A percentile compares a stretch with the other conserved stretches of the same genome.
Evolutionary conservation across 2,329 filamentous ascomycete genomes (phyloP).

Genomic region (Elsinoe australis): DNA sequence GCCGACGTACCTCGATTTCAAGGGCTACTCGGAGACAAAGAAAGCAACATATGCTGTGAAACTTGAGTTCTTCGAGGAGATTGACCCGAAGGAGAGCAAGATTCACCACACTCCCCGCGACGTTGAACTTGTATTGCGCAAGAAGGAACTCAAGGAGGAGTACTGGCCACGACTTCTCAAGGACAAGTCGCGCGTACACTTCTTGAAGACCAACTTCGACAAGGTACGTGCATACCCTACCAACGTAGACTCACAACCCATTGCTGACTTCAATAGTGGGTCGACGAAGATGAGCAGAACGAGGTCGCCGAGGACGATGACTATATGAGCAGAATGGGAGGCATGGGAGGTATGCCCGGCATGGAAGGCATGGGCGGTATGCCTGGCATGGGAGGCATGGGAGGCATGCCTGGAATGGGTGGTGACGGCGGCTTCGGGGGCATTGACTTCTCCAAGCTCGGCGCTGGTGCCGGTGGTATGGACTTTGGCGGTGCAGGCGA

Average conservation of each 20-base stretch:
- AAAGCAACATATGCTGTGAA: slow-evolving; percentile 82
- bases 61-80: slow-evolving; percentile 82
- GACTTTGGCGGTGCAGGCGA: slow-evolving; percentile 19
- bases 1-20: slow-evolving; percentile 69
- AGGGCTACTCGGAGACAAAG: slow-evolving; percentile 71
- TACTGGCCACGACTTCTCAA: slow-evolving; percentile 96
- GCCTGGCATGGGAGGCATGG: slow-evolving; percentile 36
- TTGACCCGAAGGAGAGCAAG: slow-evolving; percentile 77
- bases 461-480: slow-evolving; percentile 32
- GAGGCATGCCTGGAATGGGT: slow-evolving; percentile 34
- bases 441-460: slow-evolving; percentile 91
- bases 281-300: slow-evolving; percentile 97
- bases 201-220: slow-evolving; percentile 97
- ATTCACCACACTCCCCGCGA: slow-evolving; percentile 82
- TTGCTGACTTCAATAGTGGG: slow-evolving; percentile 57
- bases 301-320: slow-evolving; percentile 74
- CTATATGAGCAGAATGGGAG: slow-evolving; percentile 45
- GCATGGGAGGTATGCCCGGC: slow-evolving; percentile 41
- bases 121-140: slow-evolving; percentile 83
- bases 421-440: slow-evolving; percentile 66
- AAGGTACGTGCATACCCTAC: too few species aligned
- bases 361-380: slow-evolving; percentile 54
- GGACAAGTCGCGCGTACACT: slow-evolving; percentile 82
- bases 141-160: slow-evolving; percentile 92
- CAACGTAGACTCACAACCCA: too few species aligned